A percentile compares a stretch with the other conserved stretches of the same genome.
These are phyloP conservation scores for Hirschfeldia incana DNA, from an alignment of 345 rosid genomes.

Conservation along the genomic window DNA sequence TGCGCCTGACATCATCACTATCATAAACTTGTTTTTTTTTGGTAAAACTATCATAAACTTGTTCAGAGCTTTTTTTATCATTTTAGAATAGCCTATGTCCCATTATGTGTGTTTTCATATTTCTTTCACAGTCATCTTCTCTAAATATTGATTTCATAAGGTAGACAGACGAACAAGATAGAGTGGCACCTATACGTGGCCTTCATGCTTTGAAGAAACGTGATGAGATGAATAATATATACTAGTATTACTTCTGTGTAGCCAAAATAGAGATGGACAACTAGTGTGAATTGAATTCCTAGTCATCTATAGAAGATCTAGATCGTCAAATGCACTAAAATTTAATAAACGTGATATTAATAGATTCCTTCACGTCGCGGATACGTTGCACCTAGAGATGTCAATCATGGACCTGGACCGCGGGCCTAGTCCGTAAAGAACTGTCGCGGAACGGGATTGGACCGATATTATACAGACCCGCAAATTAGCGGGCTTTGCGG, in stretches of 20 bases:
- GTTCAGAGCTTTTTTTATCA: conserved; percentile 25
- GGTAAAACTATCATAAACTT: neutral
- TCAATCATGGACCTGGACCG: too few relatives aligned
- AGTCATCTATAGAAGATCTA: neutral
- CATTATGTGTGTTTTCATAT: conserved; percentile 24
- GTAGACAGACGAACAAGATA: conserved; percentile 27
- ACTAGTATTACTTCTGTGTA: neutral
- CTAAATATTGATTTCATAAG: conserved; percentile 19
- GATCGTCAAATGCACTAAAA: neutral
- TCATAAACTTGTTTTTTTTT: neutral
- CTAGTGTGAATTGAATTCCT: conserved; percentile 22
- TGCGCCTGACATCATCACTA: conserved; percentile 36
- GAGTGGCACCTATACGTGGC: conserved; percentile 30
- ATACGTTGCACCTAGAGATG: neutral
- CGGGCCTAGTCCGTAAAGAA: too few relatives aligned
- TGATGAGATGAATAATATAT: conserved; percentile 12
- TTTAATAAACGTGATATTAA: neutral
- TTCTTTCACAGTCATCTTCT: neutral
- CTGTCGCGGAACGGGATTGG: too few relatives aligned
- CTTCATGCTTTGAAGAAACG: conserved; percentile 31
- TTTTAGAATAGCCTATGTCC: conserved; percentile 37
- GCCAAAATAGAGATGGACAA: neutral
- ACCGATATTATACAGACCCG: too few relatives aligned
- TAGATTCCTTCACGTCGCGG: conserved; percentile 23
- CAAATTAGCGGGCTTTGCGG: too few relatives aligned